phyloP scores from a whole-genome alignment of 2,329 filamentous ascomycete genomes.

The Diaporthe batatas region DNA sequence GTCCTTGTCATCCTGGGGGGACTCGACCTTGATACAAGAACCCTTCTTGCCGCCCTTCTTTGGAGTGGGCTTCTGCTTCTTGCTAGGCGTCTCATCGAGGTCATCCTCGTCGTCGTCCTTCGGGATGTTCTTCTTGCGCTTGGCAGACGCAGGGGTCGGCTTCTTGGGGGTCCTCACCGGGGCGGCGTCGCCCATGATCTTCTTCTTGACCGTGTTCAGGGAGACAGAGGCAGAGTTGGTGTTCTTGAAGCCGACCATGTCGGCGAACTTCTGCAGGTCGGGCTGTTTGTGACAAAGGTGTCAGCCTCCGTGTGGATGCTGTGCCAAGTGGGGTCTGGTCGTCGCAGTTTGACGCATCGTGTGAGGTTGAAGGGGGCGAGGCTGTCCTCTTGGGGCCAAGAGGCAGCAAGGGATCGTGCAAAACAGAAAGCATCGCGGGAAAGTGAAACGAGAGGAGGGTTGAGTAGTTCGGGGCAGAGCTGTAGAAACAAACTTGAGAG shows the following conservation, averaged over 20 bases:
- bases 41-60: slow-evolving; percentile 5
- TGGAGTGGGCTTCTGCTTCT: slow-evolving; percentile 16
- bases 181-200: background rate
- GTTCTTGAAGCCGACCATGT: slow-evolving; percentile 28
- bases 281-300: background rate
- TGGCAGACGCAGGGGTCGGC: background rate
- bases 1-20: background rate
- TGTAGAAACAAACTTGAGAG: background rate
- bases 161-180: slow-evolving; percentile 6
- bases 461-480: no score
- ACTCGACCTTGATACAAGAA: background rate
- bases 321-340: no score
- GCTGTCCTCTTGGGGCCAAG: no score
- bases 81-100: background rate
- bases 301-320: background rate
- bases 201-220: background rate
- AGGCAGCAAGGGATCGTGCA: background rate
- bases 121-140: background rate
- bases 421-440: background rate
- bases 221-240: background rate
- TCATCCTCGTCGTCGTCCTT: background rate
- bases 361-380: no score
- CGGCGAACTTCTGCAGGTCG: slow-evolving; percentile 28
- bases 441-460: background rate
- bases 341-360: no score